phyloP scores from a whole-genome alignment of 169 alveolate species.

The Plasmodium falciparum region DNA sequence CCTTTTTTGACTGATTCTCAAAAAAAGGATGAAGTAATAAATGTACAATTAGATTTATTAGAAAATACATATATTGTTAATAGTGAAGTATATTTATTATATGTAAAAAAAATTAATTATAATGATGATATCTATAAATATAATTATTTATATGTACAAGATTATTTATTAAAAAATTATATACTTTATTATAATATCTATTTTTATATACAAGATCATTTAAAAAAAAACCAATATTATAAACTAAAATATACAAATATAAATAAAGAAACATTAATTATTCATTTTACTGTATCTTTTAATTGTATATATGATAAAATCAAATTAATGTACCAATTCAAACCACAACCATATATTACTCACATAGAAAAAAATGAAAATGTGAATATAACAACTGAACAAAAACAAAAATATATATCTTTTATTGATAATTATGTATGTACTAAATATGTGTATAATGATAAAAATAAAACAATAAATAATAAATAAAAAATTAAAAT shows the following conservation, averaged over 20 bases:
- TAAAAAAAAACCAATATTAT: conserved; percentile 59
- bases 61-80: conserved; percentile 72
- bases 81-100: conserved; percentile 70
- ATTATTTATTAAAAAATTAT: conserved; percentile 69
- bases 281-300: conserved; percentile 72
- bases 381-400: background rate
- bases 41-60: conserved; percentile 72
- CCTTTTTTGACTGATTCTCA: conserved; percentile 51
- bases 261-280: conserved; percentile 51
- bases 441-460: conserved; percentile 16
- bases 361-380: conserved; percentile 38
- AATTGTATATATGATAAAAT: conserved; percentile 43
- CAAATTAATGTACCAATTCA: conserved; percentile 15
- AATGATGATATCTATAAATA: conserved; percentile 74
- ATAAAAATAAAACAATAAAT: background rate
- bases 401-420: conserved; percentile 32
- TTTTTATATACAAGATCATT: conserved; percentile 53
- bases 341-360: conserved; percentile 49
- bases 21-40: conserved; percentile 27
- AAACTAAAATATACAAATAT: conserved; percentile 68
- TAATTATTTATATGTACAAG: conserved; percentile 59
- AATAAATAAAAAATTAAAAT: too few species aligned
- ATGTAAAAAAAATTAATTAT: conserved; percentile 65
- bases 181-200: conserved; percentile 71
- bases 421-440: conserved; percentile 56